Evolutionary conservation across 2,329 filamentous ascomycete genomes (phyloP), one percentile per base, ranked within the genome.

Genomic region (Phialophora expanda): DNA sequence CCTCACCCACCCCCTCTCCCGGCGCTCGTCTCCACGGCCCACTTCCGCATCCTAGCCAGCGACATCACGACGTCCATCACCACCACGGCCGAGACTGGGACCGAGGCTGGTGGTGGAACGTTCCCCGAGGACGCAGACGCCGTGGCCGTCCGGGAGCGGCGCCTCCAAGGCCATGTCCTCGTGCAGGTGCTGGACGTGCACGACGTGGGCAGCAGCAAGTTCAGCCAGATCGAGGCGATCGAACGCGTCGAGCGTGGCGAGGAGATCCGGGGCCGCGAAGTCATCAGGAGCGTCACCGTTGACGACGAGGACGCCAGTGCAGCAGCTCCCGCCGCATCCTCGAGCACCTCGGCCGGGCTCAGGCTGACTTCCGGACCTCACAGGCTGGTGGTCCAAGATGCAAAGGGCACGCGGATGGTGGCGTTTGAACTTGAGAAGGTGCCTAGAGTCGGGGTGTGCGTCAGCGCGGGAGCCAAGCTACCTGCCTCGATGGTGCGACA

Each of bases 101-200:
- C 30, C 2, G 30, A 2, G 1, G 6, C 28, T 9, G 28, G 76
- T 7, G 71, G 80, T 0, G 69, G 77, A 1, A 71, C 81, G 7
- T 81, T 93, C 3, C 91, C 93, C 0, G 63, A 77, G 0, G 83
- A 85, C 69, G 78, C 88, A n/a, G 78, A 81, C 56, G 81, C 86
- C 69, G 81, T 85, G 0, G 78, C 80, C 3, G 76, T 84, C 9
- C 82, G 85, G 69, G 86, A 91, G 65, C 77, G 80, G 3, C 79
- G 78, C 0, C 80, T 98, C 0, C 67, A 80, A 0, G 83, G 83
- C 1, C 86, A 91, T 34, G 82, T 94, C 0, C 82, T 89, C 2
- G 89, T 95, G 0, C 95, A 98, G 77, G 86, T 98, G 0, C 80
- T 97, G 1, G 93, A 96, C 72, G 83, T 98, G 7, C 90, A 96